Base-by-base conservation (phyloP, 495 filamentous ascomycete species). In the Mycothermus thermophilus region DNA sequence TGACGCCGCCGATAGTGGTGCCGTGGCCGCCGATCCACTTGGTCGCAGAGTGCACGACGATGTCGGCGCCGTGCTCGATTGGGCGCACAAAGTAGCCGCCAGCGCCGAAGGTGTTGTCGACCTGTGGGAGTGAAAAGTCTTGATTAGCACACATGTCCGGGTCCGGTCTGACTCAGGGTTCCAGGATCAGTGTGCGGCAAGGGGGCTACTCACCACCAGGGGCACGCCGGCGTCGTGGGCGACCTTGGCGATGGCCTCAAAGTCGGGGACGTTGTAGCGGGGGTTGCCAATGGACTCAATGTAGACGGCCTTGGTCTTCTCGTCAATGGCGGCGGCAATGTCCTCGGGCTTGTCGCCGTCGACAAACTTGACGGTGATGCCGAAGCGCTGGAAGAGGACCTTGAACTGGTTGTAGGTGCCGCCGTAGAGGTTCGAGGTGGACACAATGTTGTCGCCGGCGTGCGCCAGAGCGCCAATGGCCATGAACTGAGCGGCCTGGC, bases 21-120 rank as follows among this genome's bases (percentile, higher is more conserved):
- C 90, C 90, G 56, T 97, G 90, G 22, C 90, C 90, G 25, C 90
- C 90, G 33, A 97, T 96, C 90, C 90, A 97, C 59, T 97, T 97
- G 13, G 90, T 97, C 8, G 90, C 88, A 21, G 79, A 86, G 64
- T 95, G 86, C 8, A 96, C 84, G 29, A 97, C 73, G 37, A 97
- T 94, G 48, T 97, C 90, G 33, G 80, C 83, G 38, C 92, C 92
- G 55, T 93, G 80, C 5, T 92, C 79, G 48, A 97, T 90, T 14
- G 92, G 92, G 1, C 80, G 77, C 37, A 76, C 65, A 48, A 85
- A 87, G 69, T 82, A 96, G 20, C 90, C 92, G 35, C 92, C 92
- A 11, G 92, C 92, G 14, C 90, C 90, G 47, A 97, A 97, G 8
- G 90, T 96, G 61, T 97, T 97, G 60, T 97, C 90, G 18, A 90